Evolutionary conservation across 2,329 filamentous ascomycete species (phyloP).

Genomic region (Bimuria novae-zelandiae): DNA sequence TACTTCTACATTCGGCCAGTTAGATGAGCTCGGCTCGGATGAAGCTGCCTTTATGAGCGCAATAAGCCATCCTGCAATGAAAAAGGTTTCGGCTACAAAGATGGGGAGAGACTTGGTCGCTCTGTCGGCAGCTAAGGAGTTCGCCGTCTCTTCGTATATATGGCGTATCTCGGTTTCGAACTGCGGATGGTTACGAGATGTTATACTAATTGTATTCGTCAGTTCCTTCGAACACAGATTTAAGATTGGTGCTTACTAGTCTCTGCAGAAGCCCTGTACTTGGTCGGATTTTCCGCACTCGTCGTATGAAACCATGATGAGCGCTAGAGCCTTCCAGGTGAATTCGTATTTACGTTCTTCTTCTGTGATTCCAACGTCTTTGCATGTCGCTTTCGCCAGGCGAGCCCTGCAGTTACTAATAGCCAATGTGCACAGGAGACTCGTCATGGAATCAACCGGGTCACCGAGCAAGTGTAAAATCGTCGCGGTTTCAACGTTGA

Average conservation of each 20-base stretch:
- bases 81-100: slow-evolving; percentile 21
- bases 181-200: slow-evolving; percentile 2
- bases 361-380: slow-evolving; percentile 3
- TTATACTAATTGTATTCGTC: neutral
- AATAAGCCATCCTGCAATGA: slow-evolving; percentile 25
- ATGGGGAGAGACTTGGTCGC: slow-evolving; percentile 22
- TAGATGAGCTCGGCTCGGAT: slow-evolving; percentile 19
- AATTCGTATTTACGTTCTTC: slow-evolving; percentile 7
- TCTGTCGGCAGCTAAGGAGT: slow-evolving; percentile 20
- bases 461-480: slow-evolving; percentile 25
- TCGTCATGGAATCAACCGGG: slow-evolving; percentile 23
- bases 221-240: neutral
- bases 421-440: slow-evolving; percentile 21
- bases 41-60: slow-evolving; percentile 23
- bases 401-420: slow-evolving; percentile 14
- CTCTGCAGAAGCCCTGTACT: slow-evolving; percentile 7
- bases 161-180: slow-evolving; percentile 17
- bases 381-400: slow-evolving; percentile 16
- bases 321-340: slow-evolving; percentile 23
- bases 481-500: slow-evolving; percentile 16
- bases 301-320: slow-evolving; percentile 28
- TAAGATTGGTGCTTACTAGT: slow-evolving; percentile 14
- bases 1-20: slow-evolving; percentile 25
- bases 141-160: slow-evolving; percentile 23
- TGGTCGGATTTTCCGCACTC: slow-evolving; percentile 21